Percentiles rank a stretch among this genome's conserved stretches.
These are phyloP conservation scores for Colletotrichum lupini DNA, from an alignment of 2,329 filamentous ascomycete genomes.

Conservation along the genomic window DNA sequence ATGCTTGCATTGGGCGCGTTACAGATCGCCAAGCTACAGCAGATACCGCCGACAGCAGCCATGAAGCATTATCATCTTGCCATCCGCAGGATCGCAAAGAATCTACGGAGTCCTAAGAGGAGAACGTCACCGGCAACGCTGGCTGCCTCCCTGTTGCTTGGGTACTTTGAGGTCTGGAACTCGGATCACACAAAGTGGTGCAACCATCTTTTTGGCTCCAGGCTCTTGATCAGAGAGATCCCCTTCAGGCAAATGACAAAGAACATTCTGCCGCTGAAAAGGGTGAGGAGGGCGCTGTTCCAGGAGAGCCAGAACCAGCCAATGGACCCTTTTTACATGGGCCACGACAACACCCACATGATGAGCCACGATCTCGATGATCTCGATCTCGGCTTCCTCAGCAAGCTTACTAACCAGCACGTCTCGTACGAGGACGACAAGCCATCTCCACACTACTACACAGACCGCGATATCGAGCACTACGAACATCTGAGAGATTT, in stretches of 20 bases:
- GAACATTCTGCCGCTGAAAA: constrained; percentile 74
- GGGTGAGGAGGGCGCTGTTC: constrained; percentile 48
- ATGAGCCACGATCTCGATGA: constrained; percentile 47
- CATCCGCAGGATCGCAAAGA: constrained; percentile 80
- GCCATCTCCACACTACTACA: constrained; percentile 46
- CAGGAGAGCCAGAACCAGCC: constrained; percentile 48
- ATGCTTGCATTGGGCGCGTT: constrained; percentile 89
- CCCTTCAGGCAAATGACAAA: constrained; percentile 80
- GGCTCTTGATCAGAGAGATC: constrained; percentile 84
- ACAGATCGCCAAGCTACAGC: constrained; percentile 87
- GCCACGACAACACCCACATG: constrained; percentile 37
- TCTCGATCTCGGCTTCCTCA: constrained; percentile 55
- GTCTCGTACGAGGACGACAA: constrained; percentile 41
- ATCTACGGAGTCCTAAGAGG: constrained; percentile 75
- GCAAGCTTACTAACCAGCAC: constrained; percentile 51
- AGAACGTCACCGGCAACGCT: constrained; percentile 83
- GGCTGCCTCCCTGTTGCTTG: constrained; percentile 87
- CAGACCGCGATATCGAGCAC: constrained; percentile 76
- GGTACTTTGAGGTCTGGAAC: constrained; percentile 94
- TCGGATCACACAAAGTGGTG: constrained; percentile 97
- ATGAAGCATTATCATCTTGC: constrained; percentile 93
- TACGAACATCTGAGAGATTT: constrained; percentile 87
- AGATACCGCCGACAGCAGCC: constrained; percentile 79
- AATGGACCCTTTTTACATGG: constrained; percentile 40
- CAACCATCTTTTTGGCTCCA: constrained; percentile 87